Percentiles rank a stretch among this genome's conserved stretches.
phyloP scores from a whole-genome alignment of 2,329 filamentous ascomycete species.

The Penicillium sp. region DNA sequence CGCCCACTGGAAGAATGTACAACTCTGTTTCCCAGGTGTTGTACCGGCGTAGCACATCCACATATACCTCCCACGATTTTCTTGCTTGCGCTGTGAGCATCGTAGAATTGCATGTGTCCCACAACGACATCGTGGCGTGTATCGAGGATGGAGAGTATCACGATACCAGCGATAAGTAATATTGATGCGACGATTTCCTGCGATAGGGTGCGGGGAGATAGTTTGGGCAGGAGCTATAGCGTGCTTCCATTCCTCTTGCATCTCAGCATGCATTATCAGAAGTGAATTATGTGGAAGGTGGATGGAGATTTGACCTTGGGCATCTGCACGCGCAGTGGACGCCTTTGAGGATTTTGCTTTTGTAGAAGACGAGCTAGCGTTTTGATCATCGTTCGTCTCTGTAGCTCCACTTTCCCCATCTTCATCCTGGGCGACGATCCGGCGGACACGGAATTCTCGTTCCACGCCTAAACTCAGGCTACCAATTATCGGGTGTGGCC shows the following conservation, averaged over 20 bases:
- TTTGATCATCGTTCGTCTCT: constrained; percentile 46
- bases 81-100: constrained; percentile 76
- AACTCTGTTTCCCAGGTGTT: constrained; percentile 53
- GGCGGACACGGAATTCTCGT: constrained; percentile 86
- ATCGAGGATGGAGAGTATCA: constrained; percentile 70
- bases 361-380: background rate
- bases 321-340: constrained; percentile 50
- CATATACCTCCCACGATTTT: constrained; percentile 78
- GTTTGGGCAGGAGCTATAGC: constrained; percentile 71
- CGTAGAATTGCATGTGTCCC: constrained; percentile 67
- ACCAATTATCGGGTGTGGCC: constrained; percentile 83
- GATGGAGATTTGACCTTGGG: constrained; percentile 83
- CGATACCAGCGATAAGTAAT: constrained; percentile 91
- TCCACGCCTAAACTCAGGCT: constrained; percentile 87
- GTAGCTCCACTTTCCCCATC: constrained; percentile 19
- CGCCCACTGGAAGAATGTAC: constrained; percentile 81
- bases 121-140: constrained; percentile 78
- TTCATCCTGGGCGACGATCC: constrained; percentile 62
- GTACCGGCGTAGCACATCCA: constrained; percentile 84
- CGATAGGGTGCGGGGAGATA: constrained; percentile 81
- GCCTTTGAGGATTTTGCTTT: constrained; percentile 4
- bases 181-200: constrained; percentile 81
- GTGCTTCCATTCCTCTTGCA: constrained; percentile 98
- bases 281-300: constrained; percentile 93
- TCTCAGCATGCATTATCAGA: constrained; percentile 93